phyloP scores from a whole-genome alignment of 106 monocot genomes.

The Platanthera zijinensis region DNA sequence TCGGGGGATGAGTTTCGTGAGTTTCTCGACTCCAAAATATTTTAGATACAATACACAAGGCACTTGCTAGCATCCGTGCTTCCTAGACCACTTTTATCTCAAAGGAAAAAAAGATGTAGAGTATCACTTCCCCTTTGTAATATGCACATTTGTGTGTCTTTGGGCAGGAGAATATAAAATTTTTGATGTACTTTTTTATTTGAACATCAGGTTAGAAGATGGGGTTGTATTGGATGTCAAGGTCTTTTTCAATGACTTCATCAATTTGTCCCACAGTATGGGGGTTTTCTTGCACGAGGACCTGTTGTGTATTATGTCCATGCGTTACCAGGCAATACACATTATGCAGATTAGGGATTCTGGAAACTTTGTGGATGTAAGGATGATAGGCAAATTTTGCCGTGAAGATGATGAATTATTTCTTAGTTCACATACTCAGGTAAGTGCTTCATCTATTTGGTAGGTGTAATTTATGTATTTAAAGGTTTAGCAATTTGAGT shows the following conservation, averaged over 20 bases:
- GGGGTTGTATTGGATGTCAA: conserved; percentile 80
- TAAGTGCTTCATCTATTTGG: conserved; percentile 14
- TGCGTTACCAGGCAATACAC: conserved; percentile 88
- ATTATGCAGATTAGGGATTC: conserved; percentile 89
- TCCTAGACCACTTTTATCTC: neutral
- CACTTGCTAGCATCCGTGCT: too few species aligned
- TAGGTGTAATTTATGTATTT: neutral
- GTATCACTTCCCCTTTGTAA: neutral
- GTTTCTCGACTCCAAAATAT: too few species aligned
- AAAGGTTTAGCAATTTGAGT: neutral
- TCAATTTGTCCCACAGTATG: conserved; percentile 69
- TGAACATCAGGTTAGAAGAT: conserved; percentile 67
- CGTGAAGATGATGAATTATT: conserved; percentile 91
- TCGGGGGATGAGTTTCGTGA: too few species aligned
- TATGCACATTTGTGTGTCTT: neutral
- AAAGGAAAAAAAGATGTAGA: neutral
- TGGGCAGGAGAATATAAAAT: neutral
- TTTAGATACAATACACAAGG: too few species aligned
- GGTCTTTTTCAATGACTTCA: conserved; percentile 78
- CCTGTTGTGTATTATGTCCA: conserved; percentile 76
- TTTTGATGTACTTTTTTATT: neutral
- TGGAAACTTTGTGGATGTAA: conserved; percentile 78
- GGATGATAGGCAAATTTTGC: conserved; percentile 76
- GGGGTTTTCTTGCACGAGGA: conserved; percentile 93
- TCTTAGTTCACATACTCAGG: conserved; percentile 73